Evolutionary conservation across 2,329 filamentous ascomycete species (phyloP), one percentile per base, ranked within the genome.

Genomic region (Clonostachys chloroleuca): DNA sequence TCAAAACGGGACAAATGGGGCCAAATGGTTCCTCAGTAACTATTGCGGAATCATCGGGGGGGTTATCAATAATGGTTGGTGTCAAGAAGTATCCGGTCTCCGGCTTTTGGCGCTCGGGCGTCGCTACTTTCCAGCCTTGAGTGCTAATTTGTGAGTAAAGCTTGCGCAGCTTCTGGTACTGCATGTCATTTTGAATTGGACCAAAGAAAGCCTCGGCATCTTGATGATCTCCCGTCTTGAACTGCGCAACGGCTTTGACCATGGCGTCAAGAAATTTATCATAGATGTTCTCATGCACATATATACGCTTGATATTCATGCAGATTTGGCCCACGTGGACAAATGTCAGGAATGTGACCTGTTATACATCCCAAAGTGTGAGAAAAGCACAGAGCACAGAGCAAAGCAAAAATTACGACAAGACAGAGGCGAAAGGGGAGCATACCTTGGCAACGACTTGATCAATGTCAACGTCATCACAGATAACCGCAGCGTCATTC

Each of bases 11-110:
- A 56, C 97, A 92, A 16, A 96, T 83, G 2, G 92, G 92, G 1
- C 92, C 92, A 62, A 97, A 97, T 0, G 92, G 96, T 74, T 97
- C 92, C 54, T 96, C 90, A 20, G 75, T 89, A 89, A 96, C 96
- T 52, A 96, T 72, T 1, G 24, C 24, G 24, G 24, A 30, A 30
- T 30, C 24, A 40, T 80, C 74, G 1, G 77, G 73, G 6, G 79
- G 78, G 52, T 80, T 79, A 49, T 80, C 72, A 47, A 83, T 70
- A 50, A 84, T 77, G 12, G 78, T 76, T 0, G 80, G 77, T 16
- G 70, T 62, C 52, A 83, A 66, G 55, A 77, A 80, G 60, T 73
- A 82, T 8, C 77, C 80, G 42, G 24, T 30, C 3, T 30, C 24
- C 10, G 24, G 24, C 24, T 30, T 30, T 10, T 9, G 24, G 24